Evolutionary conservation across 495 filamentous ascomycete genomes (phyloP).

Genomic region (Penicillium manginii): DNA sequence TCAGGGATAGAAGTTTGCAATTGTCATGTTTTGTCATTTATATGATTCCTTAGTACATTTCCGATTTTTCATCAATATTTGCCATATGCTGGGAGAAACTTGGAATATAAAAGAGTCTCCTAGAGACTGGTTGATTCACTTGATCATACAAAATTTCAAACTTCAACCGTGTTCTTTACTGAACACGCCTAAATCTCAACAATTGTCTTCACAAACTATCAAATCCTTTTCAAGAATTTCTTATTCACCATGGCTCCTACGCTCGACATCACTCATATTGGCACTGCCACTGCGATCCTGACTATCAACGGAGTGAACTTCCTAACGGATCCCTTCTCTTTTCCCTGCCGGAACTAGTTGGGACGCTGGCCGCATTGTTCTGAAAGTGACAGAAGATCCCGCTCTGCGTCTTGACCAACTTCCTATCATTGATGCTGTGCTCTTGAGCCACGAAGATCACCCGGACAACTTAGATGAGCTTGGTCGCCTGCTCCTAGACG

Average conservation of each 20-base stretch:
- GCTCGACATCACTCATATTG: background rate
- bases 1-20: no score
- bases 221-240: no score
- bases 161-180: no score
- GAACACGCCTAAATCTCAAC: no score
- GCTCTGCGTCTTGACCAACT: slow-evolving; percentile 42
- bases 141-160: no score
- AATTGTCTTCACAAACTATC: no score
- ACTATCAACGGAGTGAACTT: slow-evolving; percentile 39
- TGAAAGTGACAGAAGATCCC: slow-evolving; percentile 39
- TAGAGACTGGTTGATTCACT: no score
- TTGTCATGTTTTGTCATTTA: no score
- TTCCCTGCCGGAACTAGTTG: slow-evolving; percentile 45
- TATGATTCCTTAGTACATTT: no score
- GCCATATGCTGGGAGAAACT: no score
- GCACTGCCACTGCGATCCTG: background rate
- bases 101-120: no score
- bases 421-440: slow-evolving; percentile 53
- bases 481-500: slow-evolving; percentile 48
- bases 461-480: slow-evolving; percentile 55
- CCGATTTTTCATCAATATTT: no score
- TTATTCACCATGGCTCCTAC: background rate
- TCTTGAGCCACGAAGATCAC: slow-evolving; percentile 61
- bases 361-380: slow-evolving; percentile 21
- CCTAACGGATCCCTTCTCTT: slow-evolving; percentile 60